phyloP scores from a whole-genome alignment of 345 rosid genomes.

The Eucalyptus guilfoylei region DNA sequence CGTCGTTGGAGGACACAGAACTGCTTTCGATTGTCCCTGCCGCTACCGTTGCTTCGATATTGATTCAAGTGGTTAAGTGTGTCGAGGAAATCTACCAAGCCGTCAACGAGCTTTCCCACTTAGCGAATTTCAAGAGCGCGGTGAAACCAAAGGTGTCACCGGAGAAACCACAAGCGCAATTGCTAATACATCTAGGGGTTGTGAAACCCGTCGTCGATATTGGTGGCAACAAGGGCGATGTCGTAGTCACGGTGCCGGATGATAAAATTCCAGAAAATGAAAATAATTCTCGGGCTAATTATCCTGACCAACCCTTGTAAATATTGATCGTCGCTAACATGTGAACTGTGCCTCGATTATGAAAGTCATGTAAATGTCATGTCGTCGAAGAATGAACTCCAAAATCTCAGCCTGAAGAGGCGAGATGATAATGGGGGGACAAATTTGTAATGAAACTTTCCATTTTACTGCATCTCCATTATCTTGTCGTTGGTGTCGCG shows the following conservation, averaged over 20 bases:
- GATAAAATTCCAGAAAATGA: background rate
- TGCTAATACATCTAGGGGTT: conserved; percentile 42
- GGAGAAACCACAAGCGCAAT: conserved; percentile 11
- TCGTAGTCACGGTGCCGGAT: conserved; percentile 25
- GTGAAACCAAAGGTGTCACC: conserved; percentile 19
- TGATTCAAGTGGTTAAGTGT: conserved; percentile 33
- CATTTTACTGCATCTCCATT: background rate
- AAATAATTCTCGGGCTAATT: background rate
- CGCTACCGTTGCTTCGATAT: conserved; percentile 45
- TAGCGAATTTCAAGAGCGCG: conserved; percentile 34
- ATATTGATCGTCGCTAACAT: background rate
- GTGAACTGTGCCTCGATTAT: background rate
- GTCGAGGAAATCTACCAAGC: conserved; percentile 40
- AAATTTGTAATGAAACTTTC: background rate
- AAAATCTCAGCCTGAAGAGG: background rate
- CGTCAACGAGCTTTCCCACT: conserved; percentile 35
- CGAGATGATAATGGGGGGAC: background rate
- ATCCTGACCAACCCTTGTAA: background rate
- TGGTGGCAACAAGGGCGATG: conserved; percentile 1
- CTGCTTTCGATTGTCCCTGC: conserved; percentile 38
- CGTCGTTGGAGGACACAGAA: conserved; percentile 4
- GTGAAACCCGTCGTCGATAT: conserved; percentile 40
- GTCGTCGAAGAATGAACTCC: background rate
- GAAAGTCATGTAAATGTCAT: background rate
- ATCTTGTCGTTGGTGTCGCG: background rate